These are phyloP conservation scores for Solanum hybrid DNA, from an alignment of 305 asterid species.

Conservation along the genomic window DNA sequence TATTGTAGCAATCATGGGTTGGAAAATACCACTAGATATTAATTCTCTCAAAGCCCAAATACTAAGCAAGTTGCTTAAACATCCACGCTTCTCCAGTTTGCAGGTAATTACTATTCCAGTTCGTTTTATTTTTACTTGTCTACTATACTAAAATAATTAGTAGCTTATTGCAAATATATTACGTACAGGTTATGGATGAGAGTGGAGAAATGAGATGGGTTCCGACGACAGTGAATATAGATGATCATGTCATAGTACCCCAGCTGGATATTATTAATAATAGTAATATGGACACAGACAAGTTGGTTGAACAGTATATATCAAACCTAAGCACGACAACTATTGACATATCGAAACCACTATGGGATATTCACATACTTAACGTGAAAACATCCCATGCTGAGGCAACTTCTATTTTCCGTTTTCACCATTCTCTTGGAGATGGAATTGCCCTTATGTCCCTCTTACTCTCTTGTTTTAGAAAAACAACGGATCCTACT, in stretches of 20 bases:
- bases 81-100: constrained; percentile 11
- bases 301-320: constrained; percentile 24
- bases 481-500: constrained; percentile 11
- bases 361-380: constrained; percentile 37
- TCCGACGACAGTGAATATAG: constrained; percentile 17
- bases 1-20: not conserved
- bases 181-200: constrained; percentile 15
- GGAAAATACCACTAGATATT: not conserved
- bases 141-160: too few relatives aligned
- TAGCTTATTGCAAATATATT: not conserved
- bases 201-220: constrained; percentile 21
- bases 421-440: constrained; percentile 32
- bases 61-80: not conserved
- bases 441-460: constrained; percentile 30
- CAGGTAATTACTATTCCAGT: constrained; percentile 1
- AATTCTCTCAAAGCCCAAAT: not conserved
- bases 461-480: constrained; percentile 22
- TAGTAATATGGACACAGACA: not conserved
- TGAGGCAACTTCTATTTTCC: constrained; percentile 8
- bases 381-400: constrained; percentile 13
- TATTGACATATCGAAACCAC: constrained; percentile 24
- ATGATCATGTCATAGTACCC: constrained; percentile 11
- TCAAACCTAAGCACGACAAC: constrained; percentile 20
- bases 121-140: not conserved
- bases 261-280: not conserved